Evolutionary conservation across 805 yeast genomes (phyloP).

Genomic region (Dipodascopsis uninucleata): DNA sequence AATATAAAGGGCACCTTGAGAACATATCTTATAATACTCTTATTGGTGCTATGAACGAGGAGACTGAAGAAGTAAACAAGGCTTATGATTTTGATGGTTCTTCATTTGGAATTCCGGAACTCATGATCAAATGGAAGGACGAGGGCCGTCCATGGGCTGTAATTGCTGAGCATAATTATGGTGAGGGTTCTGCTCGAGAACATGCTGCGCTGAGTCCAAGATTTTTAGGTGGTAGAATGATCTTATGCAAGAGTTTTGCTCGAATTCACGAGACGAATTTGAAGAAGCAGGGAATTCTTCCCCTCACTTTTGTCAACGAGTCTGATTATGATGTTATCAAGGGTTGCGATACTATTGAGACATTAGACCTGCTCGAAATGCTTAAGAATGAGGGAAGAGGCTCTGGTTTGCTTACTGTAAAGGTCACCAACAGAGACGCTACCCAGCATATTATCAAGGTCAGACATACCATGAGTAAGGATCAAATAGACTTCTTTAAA

Average conservation of each 20-base stretch:
- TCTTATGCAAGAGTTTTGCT: constrained; percentile 95
- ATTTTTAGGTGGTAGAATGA: constrained; percentile 97
- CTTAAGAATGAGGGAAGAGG: constrained; percentile 63
- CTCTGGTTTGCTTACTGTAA: constrained; percentile 59
- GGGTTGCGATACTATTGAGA: constrained; percentile 85
- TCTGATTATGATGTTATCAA: constrained; percentile 91
- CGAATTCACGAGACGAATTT: constrained; percentile 99
- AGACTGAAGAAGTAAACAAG: constrained; percentile 89
- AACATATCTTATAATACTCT: constrained; percentile 98
- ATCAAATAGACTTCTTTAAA: constrained; percentile 90
- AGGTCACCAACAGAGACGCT: constrained; percentile 71
- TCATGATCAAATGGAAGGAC: constrained; percentile 92
- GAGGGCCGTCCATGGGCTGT: constrained; percentile 93
- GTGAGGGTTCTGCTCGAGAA: constrained; percentile 99
- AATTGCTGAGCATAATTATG: constrained; percentile 96
- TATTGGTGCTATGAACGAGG: constrained; percentile 99
- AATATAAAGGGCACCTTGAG: constrained; percentile 99
- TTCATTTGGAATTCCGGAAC: constrained; percentile 90
- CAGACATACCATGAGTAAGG: constrained; percentile 95
- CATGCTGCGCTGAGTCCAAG: constrained; percentile 99
- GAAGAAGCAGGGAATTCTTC: constrained; percentile 98
- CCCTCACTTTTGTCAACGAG: constrained; percentile 86
- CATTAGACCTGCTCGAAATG: constrained; percentile 78
- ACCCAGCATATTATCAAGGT: constrained; percentile 64
- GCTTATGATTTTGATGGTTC: constrained; percentile 90